Conservation (phyloP, 768 basidiomycete species). For the Lyophyllum atratum region DNA sequence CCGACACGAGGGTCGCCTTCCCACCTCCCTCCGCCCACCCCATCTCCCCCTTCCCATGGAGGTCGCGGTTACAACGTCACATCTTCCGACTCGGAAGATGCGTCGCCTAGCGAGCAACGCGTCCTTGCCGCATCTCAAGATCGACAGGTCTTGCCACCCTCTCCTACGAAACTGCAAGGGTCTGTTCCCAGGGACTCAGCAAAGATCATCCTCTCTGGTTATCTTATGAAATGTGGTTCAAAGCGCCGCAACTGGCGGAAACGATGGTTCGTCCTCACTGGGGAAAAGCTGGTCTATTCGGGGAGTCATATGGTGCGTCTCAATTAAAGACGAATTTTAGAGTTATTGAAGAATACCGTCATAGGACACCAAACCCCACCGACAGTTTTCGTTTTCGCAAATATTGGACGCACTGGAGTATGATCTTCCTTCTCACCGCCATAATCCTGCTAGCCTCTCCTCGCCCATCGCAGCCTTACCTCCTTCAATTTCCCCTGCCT, state of each 20-base stretch:
- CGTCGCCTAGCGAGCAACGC: constrained; percentile 46
- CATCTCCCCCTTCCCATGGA: constrained; percentile 49
- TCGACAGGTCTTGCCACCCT: constrained; percentile 37
- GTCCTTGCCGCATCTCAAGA: constrained; percentile 48
- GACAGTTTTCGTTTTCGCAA: constrained; percentile 79
- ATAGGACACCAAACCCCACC: constrained; percentile 89
- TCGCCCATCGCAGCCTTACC: constrained; percentile 36
- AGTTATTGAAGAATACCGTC: not conserved
- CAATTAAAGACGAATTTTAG: not conserved
- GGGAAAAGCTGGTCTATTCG: constrained; percentile 84
- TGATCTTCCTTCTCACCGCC: constrained; percentile 59
- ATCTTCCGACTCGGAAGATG: constrained; percentile 82
- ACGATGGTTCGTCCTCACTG: constrained; percentile 94
- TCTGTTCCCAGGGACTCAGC: constrained; percentile 52
- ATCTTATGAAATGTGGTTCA: constrained; percentile 95
- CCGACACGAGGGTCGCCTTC: constrained; percentile 27
- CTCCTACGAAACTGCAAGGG: constrained; percentile 44
- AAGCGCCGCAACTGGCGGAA: constrained; percentile 96
- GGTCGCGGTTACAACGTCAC: constrained; percentile 54
- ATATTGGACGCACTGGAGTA: constrained; percentile 94
- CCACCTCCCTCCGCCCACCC: constrained; percentile 37
- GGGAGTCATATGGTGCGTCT: constrained; percentile 91
- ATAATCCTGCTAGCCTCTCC: constrained; percentile 41
- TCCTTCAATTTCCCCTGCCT: constrained; percentile 28
- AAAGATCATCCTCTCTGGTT: constrained; percentile 87